These are phyloP conservation scores for Glutinoglossum americanum DNA, from an alignment of 495 filamentous ascomycete genomes.

Conservation along the genomic window DNA sequence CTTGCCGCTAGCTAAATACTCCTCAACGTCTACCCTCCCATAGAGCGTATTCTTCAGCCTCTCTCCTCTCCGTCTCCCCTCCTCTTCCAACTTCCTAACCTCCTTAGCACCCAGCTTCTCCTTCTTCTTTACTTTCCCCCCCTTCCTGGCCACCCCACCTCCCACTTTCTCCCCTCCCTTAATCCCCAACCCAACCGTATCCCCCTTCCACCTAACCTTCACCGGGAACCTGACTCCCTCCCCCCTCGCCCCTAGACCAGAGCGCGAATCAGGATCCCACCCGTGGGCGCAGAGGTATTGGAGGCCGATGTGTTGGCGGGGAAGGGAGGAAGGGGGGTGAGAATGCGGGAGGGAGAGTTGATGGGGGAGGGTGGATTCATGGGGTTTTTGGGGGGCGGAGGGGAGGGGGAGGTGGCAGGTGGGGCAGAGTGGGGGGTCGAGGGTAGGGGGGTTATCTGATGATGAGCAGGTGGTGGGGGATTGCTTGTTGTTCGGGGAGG, in stretches of 20 bases:
- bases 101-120: no score
- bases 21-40: constrained; percentile 45
- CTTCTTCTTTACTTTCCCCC: constrained; percentile 30
- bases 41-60: constrained; percentile 45
- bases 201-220: constrained; percentile 48
- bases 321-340: constrained; percentile 62
- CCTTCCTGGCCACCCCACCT: constrained; percentile 12
- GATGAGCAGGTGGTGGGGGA: no score
- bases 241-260: constrained; percentile 46
- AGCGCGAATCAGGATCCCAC: constrained; percentile 67
- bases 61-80: constrained; percentile 36
- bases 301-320: constrained; percentile 58
- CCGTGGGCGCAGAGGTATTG: constrained; percentile 54
- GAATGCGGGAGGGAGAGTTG: constrained; percentile 64
- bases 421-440: no score
- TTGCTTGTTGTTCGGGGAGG: background rate
- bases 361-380: constrained; percentile 55
- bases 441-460: no score
- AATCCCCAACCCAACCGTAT: constrained; percentile 51
- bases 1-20: no score
- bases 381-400: constrained; percentile 19
- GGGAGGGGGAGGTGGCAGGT: constrained; percentile 18
- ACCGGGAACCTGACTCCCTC: constrained; percentile 60
- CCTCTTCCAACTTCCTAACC: no score
- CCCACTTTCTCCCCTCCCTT: constrained; percentile 11